Evolutionary conservation across 305 asterid genomes (phyloP), one percentile per base, ranked within the genome.

Genomic region (Rubia tinctorum): DNA sequence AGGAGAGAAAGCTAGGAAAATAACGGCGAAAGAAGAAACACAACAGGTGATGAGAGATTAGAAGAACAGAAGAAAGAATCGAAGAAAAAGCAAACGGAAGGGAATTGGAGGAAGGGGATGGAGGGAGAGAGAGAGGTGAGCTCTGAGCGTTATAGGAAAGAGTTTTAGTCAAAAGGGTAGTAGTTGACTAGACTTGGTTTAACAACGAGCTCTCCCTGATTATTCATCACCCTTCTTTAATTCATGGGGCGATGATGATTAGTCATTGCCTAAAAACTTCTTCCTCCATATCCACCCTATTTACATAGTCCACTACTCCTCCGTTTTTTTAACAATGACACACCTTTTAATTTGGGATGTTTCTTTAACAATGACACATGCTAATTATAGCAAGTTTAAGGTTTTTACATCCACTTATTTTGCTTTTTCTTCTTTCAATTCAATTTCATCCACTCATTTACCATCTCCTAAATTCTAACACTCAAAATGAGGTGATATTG

Each of bases 171-270:
- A 65, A 65, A 65, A 65, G 49, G 68, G 60, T 66, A 59, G 62
- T 67, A 75, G 64, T 74, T 74, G 72, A 74, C 77, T 14, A 74
- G 72, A 66, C 78, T 63, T 20, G 61, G 78, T 75, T 72, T 23
- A 75, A 55, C 73, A 12, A 30, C 49, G 51, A 53, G 13, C 17
- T 13, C 40, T 45, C 58, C 30, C 30, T 17, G 2, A 8, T 22
- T 20, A 40, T 66, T 34, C 56, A 8, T 17, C 43, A 8, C 15
- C 51, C 15, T 49, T 49, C 59, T 68, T 53, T 47, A 7, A 13
- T 27, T 8, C 40, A 25, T 27, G 40, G 39, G 27, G 37, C n/a
- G n/a, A n/a, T n/a, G n/a, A n/a, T 20, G 12, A 61, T n/a, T 61
- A 15, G 67, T 62, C 67, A 25, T 62, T 30, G 12, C 18, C 5